Conservation (phyloP, 2,329 filamentous ascomycete species). For the Leptoxyphium fumago region DNA sequence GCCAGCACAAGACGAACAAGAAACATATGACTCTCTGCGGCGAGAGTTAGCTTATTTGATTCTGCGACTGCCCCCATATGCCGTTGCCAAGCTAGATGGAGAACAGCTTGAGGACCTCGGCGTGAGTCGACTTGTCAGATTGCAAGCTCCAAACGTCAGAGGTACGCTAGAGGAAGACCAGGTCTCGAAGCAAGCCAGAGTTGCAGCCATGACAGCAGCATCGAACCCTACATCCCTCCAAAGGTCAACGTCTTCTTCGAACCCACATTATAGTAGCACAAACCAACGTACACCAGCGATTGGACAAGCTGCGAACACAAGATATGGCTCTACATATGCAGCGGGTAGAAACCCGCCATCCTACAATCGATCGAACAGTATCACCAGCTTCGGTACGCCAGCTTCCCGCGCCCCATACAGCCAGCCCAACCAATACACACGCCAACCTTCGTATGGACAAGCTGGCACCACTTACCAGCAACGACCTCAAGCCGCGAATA, state of each 20-base stretch:
- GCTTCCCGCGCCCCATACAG: slow-evolving; percentile 9
- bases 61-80: slow-evolving; percentile 64
- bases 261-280: slow-evolving; percentile 20
- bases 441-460: slow-evolving; percentile 12
- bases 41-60: slow-evolving; percentile 61
- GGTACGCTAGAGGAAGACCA: slow-evolving; percentile 79
- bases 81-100: slow-evolving; percentile 72
- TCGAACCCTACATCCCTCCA: slow-evolving; percentile 15
- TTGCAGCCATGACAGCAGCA: slow-evolving; percentile 19
- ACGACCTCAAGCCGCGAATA: slow-evolving; percentile 10
- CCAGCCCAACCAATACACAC: slow-evolving; percentile 15
- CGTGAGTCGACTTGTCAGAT: slow-evolving; percentile 62
- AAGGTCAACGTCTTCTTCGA: slow-evolving; percentile 13
- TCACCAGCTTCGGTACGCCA: slow-evolving; percentile 11
- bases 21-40: slow-evolving; percentile 58
- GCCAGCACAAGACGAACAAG: slow-evolving; percentile 45
- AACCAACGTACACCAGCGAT: slow-evolving; percentile 20
- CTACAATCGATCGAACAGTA: slow-evolving; percentile 16
- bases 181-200: slow-evolving; percentile 28
- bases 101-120: slow-evolving; percentile 72
- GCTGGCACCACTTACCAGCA: slow-evolving; percentile 7
- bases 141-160: slow-evolving; percentile 57
- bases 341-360: slow-evolving; percentile 12
- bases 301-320: slow-evolving; percentile 20
- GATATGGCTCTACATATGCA: slow-evolving; percentile 16